These are phyloP conservation scores for Claviceps digitariae DNA, from an alignment of 2,329 filamentous ascomycete species.

Conservation along the genomic window DNA sequence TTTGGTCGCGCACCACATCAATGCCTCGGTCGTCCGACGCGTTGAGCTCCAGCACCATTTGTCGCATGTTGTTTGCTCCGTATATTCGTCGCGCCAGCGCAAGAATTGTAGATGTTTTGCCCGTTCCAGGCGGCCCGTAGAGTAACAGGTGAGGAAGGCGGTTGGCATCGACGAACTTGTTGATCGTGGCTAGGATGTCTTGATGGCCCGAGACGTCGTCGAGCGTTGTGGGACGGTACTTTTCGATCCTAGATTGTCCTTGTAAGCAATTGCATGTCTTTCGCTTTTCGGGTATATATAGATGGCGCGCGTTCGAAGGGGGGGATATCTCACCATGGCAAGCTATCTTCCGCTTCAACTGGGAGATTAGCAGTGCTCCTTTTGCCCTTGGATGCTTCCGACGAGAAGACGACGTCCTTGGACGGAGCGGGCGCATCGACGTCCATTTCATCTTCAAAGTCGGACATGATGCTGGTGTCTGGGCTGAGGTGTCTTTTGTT, in stretches of 20 bases:
- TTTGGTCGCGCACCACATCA: conserved; percentile 94
- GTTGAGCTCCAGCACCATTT: conserved; percentile 97
- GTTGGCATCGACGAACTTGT: conserved; percentile 93
- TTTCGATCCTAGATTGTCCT: conserved; percentile 63
- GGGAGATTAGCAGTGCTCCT: conserved; percentile 84
- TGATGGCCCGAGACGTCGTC: conserved; percentile 92
- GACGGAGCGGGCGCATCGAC: conserved; percentile 35
- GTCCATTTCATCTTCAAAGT: conserved; percentile 49
- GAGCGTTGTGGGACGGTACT: conserved; percentile 81
- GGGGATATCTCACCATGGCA: conserved; percentile 61
- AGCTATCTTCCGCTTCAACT: conserved; percentile 80
- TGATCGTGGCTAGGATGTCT: conserved; percentile 94
- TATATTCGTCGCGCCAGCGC: conserved; percentile 91
- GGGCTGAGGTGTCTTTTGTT: not conserved
- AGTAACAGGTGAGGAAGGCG: conserved; percentile 89
- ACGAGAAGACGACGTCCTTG: conserved; percentile 52
- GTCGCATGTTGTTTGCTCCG: conserved; percentile 78
- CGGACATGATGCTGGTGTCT: conserved; percentile 33
- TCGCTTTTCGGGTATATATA: not conserved
- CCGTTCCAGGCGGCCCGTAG: conserved; percentile 91
- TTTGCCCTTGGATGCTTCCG: conserved; percentile 75
- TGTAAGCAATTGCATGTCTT: not conserved
- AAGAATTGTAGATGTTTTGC: conserved; percentile 93
- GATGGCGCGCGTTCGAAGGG: too few species aligned
- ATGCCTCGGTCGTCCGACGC: conserved; percentile 96